Evolutionary conservation across 2,329 filamentous ascomycete genomes (phyloP).

Genomic region (Gremmenia infestans): DNA sequence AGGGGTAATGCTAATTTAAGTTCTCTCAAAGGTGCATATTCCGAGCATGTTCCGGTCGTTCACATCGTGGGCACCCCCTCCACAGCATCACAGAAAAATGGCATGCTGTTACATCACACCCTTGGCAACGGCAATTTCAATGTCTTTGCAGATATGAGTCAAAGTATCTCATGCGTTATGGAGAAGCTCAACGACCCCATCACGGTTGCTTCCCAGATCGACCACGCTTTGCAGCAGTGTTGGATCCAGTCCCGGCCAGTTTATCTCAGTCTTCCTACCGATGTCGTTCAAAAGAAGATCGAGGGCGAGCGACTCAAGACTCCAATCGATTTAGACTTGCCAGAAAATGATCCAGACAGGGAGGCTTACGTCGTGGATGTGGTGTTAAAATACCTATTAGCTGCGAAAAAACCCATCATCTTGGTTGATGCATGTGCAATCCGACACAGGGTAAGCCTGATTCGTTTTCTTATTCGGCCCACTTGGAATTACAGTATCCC

Average conservation of each 20-base stretch:
- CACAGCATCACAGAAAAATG: constrained; percentile 42
- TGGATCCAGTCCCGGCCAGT: constrained; percentile 71
- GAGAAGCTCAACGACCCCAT: constrained; percentile 65
- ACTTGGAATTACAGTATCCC: too few species aligned
- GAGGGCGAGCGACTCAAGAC: constrained; percentile 68
- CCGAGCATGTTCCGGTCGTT: constrained; percentile 66
- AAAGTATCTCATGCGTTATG: constrained; percentile 64
- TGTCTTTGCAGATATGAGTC: constrained; percentile 76
- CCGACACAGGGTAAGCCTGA: constrained; percentile 50
- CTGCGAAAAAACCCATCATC: constrained; percentile 70
- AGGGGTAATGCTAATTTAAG: neutral
- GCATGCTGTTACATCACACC: constrained; percentile 59
- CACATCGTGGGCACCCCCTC: constrained; percentile 54
- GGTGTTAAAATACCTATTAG: constrained; percentile 66
- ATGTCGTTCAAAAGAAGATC: constrained; percentile 72
- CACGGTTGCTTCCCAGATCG: constrained; percentile 70
- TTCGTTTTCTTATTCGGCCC: too few species aligned
- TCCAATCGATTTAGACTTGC: constrained; percentile 61
- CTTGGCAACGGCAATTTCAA: constrained; percentile 76
- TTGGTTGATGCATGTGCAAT: constrained; percentile 81
- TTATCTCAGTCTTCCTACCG: constrained; percentile 78
- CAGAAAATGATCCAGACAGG: constrained; percentile 61
- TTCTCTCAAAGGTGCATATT: constrained; percentile 48
- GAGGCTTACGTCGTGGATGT: constrained; percentile 82
- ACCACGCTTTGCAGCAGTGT: constrained; percentile 70